Evolutionary conservation across 768 basidiomycete species (phyloP).

Genomic region (Rhizopogon sp.): DNA sequence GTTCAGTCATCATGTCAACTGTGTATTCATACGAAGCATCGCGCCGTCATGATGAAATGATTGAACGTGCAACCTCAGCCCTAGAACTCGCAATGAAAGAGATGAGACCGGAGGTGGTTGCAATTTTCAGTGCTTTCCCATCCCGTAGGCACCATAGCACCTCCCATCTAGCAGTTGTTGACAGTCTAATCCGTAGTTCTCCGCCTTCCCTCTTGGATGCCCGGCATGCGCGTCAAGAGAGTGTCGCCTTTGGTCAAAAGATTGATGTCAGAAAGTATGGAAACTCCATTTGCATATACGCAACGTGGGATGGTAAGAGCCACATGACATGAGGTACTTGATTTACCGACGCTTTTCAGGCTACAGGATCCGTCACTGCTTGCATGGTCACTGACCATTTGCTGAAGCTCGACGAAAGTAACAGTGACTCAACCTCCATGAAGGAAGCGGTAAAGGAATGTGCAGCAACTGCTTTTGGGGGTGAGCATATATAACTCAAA

Average conservation of each 20-base stretch:
- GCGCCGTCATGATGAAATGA: background rate
- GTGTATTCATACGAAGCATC: conserved; percentile 4
- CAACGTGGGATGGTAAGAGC: conserved; percentile 8
- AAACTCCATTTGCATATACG: conserved; percentile 14
- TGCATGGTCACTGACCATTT: conserved; percentile 2
- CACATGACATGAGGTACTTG: background rate
- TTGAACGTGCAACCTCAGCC: background rate
- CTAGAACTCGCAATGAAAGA: background rate
- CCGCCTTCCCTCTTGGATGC: conserved; percentile 6
- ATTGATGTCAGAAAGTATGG: conserved; percentile 13
- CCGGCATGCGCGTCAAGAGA: conserved; percentile 5
- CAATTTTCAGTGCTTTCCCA: conserved; percentile 1
- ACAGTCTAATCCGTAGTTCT: conserved; percentile 2
- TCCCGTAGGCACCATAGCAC: background rate
- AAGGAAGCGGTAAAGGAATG: background rate
- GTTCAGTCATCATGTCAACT: conserved; percentile 2
- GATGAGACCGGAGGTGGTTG: background rate
- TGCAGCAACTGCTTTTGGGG: conserved; percentile 1
- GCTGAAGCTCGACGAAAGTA: background rate
- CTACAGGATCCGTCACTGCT: conserved; percentile 5
- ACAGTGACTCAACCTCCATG: background rate
- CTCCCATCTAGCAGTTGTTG: background rate
- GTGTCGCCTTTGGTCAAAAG: conserved; percentile 11
- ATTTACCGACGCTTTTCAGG: background rate
- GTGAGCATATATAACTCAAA: background rate